Evolutionary conservation across 129 eudicot species (phyloP).

Genomic region (Oenanthe sinensis): DNA sequence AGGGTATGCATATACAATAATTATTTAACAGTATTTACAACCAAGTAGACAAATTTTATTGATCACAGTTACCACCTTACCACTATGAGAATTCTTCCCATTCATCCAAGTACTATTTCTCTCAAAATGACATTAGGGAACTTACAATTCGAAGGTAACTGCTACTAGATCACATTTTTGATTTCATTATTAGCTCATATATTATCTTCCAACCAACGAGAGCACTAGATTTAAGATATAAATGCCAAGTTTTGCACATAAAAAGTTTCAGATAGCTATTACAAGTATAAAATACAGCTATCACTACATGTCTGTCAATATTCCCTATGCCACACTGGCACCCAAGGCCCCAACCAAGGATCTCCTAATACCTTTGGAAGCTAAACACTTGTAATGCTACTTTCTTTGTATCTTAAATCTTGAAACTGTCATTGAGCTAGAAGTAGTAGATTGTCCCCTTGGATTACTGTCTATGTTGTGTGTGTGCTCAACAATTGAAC

Average conservation of each 20-base stretch:
- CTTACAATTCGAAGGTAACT: too few relatives aligned
- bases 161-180: too few relatives aligned
- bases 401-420: conserved; percentile 72
- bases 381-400: conserved; percentile 14
- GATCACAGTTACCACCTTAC: too few relatives aligned
- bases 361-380: neutral
- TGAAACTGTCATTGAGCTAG: conserved; percentile 58
- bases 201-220: neutral
- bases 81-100: too few relatives aligned
- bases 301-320: neutral
- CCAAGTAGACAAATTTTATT: too few relatives aligned
- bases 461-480: conserved; percentile 30
- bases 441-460: conserved; percentile 24
- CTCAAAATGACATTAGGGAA: too few relatives aligned
- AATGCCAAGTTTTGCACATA: neutral
- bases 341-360: neutral
- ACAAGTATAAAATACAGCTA: neutral
- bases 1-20: too few relatives aligned
- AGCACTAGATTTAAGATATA: neutral
- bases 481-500: conserved; percentile 63
- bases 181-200: too few relatives aligned
- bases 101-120: too few relatives aligned
- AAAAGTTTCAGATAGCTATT: neutral
- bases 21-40: too few relatives aligned
- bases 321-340: neutral